Conservation (phyloP, 1,284 basidiomycete species). For the Tilletiaria anomala region DNA sequence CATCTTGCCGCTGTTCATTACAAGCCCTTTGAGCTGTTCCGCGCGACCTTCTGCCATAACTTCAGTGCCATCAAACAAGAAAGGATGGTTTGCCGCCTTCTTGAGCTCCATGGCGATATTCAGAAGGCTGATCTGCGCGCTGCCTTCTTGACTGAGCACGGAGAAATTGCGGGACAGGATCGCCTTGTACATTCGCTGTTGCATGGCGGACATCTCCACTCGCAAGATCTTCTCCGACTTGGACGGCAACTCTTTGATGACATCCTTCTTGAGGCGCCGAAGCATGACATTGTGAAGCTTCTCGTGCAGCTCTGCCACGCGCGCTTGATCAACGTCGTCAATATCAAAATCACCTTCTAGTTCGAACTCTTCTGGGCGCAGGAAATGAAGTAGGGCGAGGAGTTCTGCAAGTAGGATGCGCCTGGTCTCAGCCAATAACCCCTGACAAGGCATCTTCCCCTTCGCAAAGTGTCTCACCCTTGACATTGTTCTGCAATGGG, state of each 20-base stretch:
- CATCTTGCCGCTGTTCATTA: conserved; percentile 45
- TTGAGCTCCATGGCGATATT: conserved; percentile 41
- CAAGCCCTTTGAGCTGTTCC: conserved; percentile 48
- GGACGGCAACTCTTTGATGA: conserved; percentile 88
- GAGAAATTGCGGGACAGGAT: conserved; percentile 93
- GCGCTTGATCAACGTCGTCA: conserved; percentile 40
- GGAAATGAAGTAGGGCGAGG: conserved; percentile 91
- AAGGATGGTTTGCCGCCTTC: conserved; percentile 66
- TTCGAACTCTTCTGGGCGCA: conserved; percentile 91
- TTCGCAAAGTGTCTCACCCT: conserved; percentile 49
- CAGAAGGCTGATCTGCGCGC: conserved; percentile 60
- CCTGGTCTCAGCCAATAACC: neutral
- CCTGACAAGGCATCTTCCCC: neutral
- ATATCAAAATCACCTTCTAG: conserved; percentile 76
- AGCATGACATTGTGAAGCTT: conserved; percentile 93
- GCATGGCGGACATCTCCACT: conserved; percentile 92
- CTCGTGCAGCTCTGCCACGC: conserved; percentile 75
- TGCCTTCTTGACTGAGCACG: conserved; percentile 68
- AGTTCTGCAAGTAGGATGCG: conserved; percentile 53
- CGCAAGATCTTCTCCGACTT: conserved; percentile 96
- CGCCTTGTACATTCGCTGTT: conserved; percentile 98
- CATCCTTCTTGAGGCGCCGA: conserved; percentile 84
- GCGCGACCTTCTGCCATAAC: conserved; percentile 57
- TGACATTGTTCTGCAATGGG: conserved; percentile 96
- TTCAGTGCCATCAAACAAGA: conserved; percentile 92